Conservation (phyloP, 2,329 filamentous ascomycete species). For the Pseudocercospora ulei region DNA sequence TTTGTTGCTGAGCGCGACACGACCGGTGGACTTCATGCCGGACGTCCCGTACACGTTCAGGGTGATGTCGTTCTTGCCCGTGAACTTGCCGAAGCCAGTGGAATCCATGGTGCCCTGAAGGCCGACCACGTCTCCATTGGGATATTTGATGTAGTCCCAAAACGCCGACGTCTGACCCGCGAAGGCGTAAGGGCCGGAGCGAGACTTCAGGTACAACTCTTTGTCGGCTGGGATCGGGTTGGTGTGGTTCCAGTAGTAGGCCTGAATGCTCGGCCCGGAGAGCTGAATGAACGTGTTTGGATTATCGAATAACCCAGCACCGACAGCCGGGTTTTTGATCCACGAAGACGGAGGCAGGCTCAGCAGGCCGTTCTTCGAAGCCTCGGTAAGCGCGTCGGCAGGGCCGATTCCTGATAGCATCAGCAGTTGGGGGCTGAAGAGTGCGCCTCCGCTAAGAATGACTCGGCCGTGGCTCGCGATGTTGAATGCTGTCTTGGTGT, state of each 20-base stretch:
- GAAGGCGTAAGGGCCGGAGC: slow-evolving; percentile 47
- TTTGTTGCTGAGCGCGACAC: slow-evolving; percentile 48
- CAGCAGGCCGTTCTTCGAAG: slow-evolving; percentile 35
- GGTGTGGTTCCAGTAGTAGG: slow-evolving; percentile 43
- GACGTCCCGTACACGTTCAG: slow-evolving; percentile 51
- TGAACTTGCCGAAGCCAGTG: slow-evolving; percentile 42
- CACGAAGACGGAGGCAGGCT: slow-evolving; percentile 36
- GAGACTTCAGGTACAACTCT: slow-evolving; percentile 41
- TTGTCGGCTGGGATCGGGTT: slow-evolving; percentile 38
- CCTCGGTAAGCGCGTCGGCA: slow-evolving; percentile 41
- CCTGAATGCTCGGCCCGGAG: slow-evolving; percentile 46
- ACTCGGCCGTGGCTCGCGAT: slow-evolving; percentile 52
- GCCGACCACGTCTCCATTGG: slow-evolving; percentile 38
- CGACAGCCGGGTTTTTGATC: slow-evolving; percentile 45
- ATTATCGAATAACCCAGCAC: slow-evolving; percentile 47
- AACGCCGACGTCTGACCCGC: slow-evolving; percentile 48
- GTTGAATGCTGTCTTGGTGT: slow-evolving; percentile 54
- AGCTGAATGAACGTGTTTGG: slow-evolving; percentile 39
- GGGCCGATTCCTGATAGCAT: slow-evolving; percentile 57
- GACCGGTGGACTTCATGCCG: slow-evolving; percentile 44
- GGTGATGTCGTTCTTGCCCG: slow-evolving; percentile 46
- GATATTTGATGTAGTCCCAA: slow-evolving; percentile 47
- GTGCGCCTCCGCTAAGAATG: slow-evolving; percentile 46
- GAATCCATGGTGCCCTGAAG: slow-evolving; percentile 49
- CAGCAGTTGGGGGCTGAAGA: slow-evolving; percentile 56